These are phyloP conservation scores for Aspergillus glaucus DNA, from an alignment of 2,329 filamentous ascomycete genomes.

Conservation along the genomic window DNA sequence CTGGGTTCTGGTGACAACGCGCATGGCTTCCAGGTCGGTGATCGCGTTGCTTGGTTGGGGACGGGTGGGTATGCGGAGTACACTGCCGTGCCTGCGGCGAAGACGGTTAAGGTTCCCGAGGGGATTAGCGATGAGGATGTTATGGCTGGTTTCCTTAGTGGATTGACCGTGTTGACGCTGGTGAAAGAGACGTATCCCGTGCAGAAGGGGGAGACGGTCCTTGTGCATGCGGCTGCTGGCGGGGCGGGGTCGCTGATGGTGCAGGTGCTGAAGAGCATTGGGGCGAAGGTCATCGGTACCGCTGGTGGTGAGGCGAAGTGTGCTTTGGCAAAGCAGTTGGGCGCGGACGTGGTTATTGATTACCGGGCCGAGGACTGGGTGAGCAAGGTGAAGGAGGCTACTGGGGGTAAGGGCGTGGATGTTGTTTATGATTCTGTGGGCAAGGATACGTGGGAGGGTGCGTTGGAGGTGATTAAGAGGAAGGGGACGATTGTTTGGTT, in stretches of 20 bases:
- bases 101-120: slow-evolving; percentile 58
- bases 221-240: slow-evolving; percentile 80
- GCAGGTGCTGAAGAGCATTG: slow-evolving; percentile 66
- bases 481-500: slow-evolving; percentile 76
- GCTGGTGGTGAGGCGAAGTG: slow-evolving; percentile 69
- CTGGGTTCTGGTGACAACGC: slow-evolving; percentile 47
- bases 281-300: slow-evolving; percentile 73
- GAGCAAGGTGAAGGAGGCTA: slow-evolving; percentile 78
- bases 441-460: slow-evolving; percentile 74
- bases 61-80: slow-evolving; percentile 55
- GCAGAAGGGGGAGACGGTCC: slow-evolving; percentile 69
- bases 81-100: slow-evolving; percentile 46
- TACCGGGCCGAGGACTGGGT: slow-evolving; percentile 79
- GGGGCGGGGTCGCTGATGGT: slow-evolving; percentile 71
- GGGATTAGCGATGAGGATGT: slow-evolving; percentile 56
- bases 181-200: slow-evolving; percentile 67
- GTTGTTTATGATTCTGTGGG: slow-evolving; percentile 85
- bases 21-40: slow-evolving; percentile 56
- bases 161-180: slow-evolving; percentile 73
- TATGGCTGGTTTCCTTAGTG: slow-evolving; percentile 69
- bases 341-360: slow-evolving; percentile 66
- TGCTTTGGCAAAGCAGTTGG: slow-evolving; percentile 57
- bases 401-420: slow-evolving; percentile 63
- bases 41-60: slow-evolving; percentile 65
- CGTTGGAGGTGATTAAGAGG: slow-evolving; percentile 64